These are phyloP conservation scores for Vachellia collinsii DNA, from an alignment of 306 rosid genomes.

Conservation along the genomic window DNA sequence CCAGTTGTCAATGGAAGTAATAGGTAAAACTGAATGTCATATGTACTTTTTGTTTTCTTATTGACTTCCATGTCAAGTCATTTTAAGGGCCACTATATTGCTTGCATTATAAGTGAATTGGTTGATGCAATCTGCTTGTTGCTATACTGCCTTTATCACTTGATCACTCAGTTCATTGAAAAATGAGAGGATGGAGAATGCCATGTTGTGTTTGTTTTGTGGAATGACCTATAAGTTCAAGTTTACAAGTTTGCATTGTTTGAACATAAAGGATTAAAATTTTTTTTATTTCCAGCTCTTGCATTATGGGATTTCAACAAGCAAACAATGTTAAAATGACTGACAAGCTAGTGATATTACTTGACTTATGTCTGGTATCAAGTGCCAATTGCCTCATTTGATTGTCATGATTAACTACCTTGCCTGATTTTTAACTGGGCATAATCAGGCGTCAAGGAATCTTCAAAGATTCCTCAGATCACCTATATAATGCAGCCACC, in stretches of 20 bases:
- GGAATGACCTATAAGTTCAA: conserved; percentile 17
- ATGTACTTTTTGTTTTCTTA: conserved; percentile 14
- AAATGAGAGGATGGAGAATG: conserved; percentile 8
- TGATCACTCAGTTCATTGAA: conserved; percentile 11
- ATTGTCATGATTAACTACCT: conserved; percentile 27
- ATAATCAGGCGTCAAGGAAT: conserved; percentile 92
- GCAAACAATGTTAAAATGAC: conserved; percentile 24
- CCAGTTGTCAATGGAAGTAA: conserved; percentile 15
- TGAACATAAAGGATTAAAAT: conserved; percentile 26
- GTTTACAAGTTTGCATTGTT: conserved; percentile 4
- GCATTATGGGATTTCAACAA: conserved; percentile 23
- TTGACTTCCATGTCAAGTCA: conserved; percentile 20
- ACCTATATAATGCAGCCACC: conserved; percentile 89
- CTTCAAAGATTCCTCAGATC: conserved; percentile 79
- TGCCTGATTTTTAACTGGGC: conserved; percentile 40
- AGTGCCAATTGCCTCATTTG: conserved; percentile 9
- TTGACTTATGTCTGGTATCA: conserved; percentile 36
- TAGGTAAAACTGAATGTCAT: neutral
- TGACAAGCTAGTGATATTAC: conserved; percentile 32
- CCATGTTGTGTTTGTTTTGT: conserved; percentile 19
- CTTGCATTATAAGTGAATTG: conserved; percentile 31
- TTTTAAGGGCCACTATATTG: conserved; percentile 21
- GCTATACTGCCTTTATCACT: neutral
- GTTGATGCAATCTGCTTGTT: conserved; percentile 26
- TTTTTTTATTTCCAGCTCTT: conserved; percentile 12